Evolutionary conservation across 129 eudicot species (phyloP).

Genomic region (sunflower (Helianthus annuus)): HanXRQr2.0-SUNRISE NC_035435.2:10631840-10632339

Average conservation of each 20-base stretch:
- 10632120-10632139: constrained; percentile 44
- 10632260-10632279: constrained; percentile 45
- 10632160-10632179: constrained; percentile 27
- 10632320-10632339: constrained; percentile 37
- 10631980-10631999: constrained; percentile 69
- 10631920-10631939: too few relatives aligned
- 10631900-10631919: too few relatives aligned
- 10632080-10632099: constrained; percentile 20
- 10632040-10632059: neutral
- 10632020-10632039: constrained; percentile 47
- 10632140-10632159: constrained; percentile 34
- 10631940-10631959: constrained; percentile 50
- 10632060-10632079: too few relatives aligned
- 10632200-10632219: constrained; percentile 30
- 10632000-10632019: constrained; percentile 62
- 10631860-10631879: too few relatives aligned
- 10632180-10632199: constrained; percentile 4
- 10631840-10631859: constrained; percentile 63
- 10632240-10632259: too few relatives aligned
- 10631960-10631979: constrained; percentile 39
- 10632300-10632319: constrained; percentile 31
- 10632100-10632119: constrained; percentile 27
- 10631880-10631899: too few relatives aligned
- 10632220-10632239: too few relatives aligned
- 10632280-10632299: constrained; percentile 64